A percentile compares a stretch with the other conserved stretches of the same genome.
These are phyloP conservation scores for Ensete ventricosum DNA, from an alignment of 176 grass and related monocot species.

Conservation along the genomic window DNA sequence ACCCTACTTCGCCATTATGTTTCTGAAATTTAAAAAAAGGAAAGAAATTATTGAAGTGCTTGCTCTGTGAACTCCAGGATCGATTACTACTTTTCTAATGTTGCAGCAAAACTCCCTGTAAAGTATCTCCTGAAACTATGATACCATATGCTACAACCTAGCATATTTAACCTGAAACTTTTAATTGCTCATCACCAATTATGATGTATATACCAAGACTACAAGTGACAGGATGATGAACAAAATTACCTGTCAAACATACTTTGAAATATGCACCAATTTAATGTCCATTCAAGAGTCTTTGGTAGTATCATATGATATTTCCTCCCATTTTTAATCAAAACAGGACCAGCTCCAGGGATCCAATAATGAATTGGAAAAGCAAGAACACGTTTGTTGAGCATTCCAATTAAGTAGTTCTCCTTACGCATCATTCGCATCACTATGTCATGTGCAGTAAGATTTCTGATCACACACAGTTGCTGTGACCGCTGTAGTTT, in stretches of 20 bases:
- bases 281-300: constrained; percentile 92
- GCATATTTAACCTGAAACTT: too few species aligned
- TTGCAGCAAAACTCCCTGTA: too few species aligned
- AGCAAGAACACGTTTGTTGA: constrained; percentile 88
- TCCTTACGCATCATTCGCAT: constrained; percentile 99
- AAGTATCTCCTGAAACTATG: too few species aligned
- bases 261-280: constrained; percentile 98
- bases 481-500: constrained; percentile 58
- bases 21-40: too few species aligned
- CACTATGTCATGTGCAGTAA: constrained; percentile 83
- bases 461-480: constrained; percentile 88
- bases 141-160: too few species aligned
- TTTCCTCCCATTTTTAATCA: constrained; percentile 37
- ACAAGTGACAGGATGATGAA: neutral
- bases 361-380: constrained; percentile 76
- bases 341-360: constrained; percentile 61
- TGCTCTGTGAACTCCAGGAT: too few species aligned
- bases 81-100: too few species aligned
- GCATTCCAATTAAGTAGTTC: constrained; percentile 97
- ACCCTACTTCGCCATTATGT: too few species aligned
- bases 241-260: constrained; percentile 90
- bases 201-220: neutral
- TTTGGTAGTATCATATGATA: constrained; percentile 82
- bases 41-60: too few species aligned
- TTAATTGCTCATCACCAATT: too few species aligned